Evolutionary conservation across 495 filamentous ascomycete species (phyloP), one percentile per base, ranked within the genome.

Genomic region (Lepidopterella palustris): DNA sequence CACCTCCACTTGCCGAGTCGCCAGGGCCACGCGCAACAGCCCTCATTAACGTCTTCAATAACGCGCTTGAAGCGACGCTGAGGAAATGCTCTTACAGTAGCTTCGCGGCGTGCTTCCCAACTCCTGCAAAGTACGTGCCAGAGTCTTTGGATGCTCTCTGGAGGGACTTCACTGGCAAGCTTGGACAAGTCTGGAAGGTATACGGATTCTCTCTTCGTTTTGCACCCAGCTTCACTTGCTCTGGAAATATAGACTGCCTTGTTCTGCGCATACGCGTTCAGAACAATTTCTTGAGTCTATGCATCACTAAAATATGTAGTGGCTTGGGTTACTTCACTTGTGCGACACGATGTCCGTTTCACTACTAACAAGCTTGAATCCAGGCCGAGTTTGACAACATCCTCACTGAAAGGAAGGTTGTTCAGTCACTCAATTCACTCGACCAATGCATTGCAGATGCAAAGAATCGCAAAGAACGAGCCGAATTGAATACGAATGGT

Each of bases 71-170:
- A 10, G 80, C 86, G 59, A 89, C 90, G 1, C 79, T 95, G 4
- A 80, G 79, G 57, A 86, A 87, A 60, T 84, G 89, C 71, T 84
- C 79, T 32, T 89, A 87, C 70, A 77, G 79, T 48, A 91, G 90
- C 68, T 96, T 98, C 68, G 79, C 85, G 0, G 77, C 85, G 21
- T 98, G 93, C 71, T 98, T 95, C 72, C 93, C 93, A 0, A 92
- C 89, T 2, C 80, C 90, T 6, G 87, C 90, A 21, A 73, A 75
- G 60, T 73, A 86, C 64, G 86, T 86, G 27, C 85, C 88, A 0
- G 84, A 80, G 21, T 57, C 50, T 10, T 53, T 76, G 50, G 67
- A 72, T 31, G 24, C 57, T n/a, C 42, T 76, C 9, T 65, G 67
- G 24, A 53, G 48, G 40, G 65, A 73, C 28, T 72, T 76, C 42